phyloP scores from a whole-genome alignment of 1,284 basidiomycete species.

The Microstroma glucosiphilum region DNA sequence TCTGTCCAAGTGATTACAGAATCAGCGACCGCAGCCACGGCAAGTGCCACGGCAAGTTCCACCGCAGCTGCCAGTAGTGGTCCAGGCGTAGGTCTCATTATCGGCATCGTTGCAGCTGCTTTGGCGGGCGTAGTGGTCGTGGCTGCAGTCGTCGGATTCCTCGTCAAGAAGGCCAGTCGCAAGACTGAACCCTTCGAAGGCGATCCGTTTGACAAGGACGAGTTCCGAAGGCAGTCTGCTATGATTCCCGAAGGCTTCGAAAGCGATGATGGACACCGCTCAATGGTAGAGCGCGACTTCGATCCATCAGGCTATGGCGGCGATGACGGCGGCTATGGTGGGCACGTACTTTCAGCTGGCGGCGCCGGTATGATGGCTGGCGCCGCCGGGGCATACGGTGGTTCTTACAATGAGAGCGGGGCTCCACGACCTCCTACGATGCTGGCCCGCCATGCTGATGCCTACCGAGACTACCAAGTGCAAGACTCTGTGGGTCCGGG shows the following conservation, averaged over 20 bases:
- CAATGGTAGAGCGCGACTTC: constrained; percentile 32
- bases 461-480: constrained; percentile 9
- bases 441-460: constrained; percentile 45
- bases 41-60: constrained; percentile 17
- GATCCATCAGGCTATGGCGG: constrained; percentile 1
- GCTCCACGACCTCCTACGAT: constrained; percentile 50
- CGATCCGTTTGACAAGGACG: constrained; percentile 48
- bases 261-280: constrained; percentile 34
- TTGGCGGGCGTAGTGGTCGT: constrained; percentile 48
- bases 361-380: constrained; percentile 24
- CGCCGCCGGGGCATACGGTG: constrained; percentile 19
- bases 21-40: constrained; percentile 17
- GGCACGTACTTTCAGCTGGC: constrained; percentile 7
- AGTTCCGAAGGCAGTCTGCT: constrained; percentile 45
- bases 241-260: constrained; percentile 48
- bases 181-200: constrained; percentile 46
- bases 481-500: constrained; percentile 14
- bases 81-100: constrained; percentile 43
- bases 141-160: constrained; percentile 44
- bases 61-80: constrained; percentile 19
- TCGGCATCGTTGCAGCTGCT: constrained; percentile 51
- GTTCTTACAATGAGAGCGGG: constrained; percentile 36
- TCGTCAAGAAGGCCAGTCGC: constrained; percentile 44
- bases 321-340: constrained; percentile 8
- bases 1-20: constrained; percentile 27